A percentile compares a stretch with the other conserved stretches of the same genome.
Evolutionary conservation across 345 rosid genomes (phyloP).

Genomic region (Xanthoceras sorbifolium): DNA sequence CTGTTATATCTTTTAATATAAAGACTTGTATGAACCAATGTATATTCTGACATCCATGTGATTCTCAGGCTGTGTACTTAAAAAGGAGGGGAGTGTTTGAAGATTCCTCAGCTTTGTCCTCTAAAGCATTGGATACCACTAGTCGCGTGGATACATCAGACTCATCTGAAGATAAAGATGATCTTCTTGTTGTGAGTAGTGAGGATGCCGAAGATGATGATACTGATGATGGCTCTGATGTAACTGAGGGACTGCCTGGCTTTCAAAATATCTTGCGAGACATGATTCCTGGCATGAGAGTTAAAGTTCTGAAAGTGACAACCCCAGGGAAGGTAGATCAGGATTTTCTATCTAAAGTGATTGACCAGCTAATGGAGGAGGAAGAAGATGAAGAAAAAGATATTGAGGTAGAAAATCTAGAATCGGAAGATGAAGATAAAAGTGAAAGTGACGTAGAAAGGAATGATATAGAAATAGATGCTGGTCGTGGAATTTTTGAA

Average conservation of each 20-base stretch:
- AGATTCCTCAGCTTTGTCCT: slow-evolving; percentile 46
- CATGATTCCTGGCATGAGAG: slow-evolving; percentile 85
- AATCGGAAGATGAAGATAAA: slow-evolving; percentile 55
- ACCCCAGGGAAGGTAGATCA: slow-evolving; percentile 71
- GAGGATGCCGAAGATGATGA: slow-evolving; percentile 66
- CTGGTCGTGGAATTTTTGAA: slow-evolving; percentile 50
- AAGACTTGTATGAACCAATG: background rate
- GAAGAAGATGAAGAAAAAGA: slow-evolving; percentile 76
- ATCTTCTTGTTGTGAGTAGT: slow-evolving; percentile 49
- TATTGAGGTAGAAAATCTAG: slow-evolving; percentile 57
- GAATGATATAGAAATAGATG: slow-evolving; percentile 56
- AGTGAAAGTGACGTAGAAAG: slow-evolving; percentile 59
- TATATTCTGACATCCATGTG: slow-evolving; percentile 25
- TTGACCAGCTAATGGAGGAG: slow-evolving; percentile 79
- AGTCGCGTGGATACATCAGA: slow-evolving; percentile 47
- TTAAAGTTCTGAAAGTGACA: slow-evolving; percentile 86
- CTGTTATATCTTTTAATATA: background rate
- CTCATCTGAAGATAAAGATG: slow-evolving; percentile 55
- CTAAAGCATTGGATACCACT: slow-evolving; percentile 42
- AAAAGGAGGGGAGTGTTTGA: slow-evolving; percentile 53
- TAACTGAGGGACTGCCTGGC: slow-evolving; percentile 69
- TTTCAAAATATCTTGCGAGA: slow-evolving; percentile 73
- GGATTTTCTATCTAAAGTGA: slow-evolving; percentile 84
- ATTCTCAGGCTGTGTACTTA: slow-evolving; percentile 77
- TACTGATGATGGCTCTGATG: slow-evolving; percentile 69